phyloP scores from a whole-genome alignment of 306 rosid species.

The Cyclanthera cordifolia region DNA sequence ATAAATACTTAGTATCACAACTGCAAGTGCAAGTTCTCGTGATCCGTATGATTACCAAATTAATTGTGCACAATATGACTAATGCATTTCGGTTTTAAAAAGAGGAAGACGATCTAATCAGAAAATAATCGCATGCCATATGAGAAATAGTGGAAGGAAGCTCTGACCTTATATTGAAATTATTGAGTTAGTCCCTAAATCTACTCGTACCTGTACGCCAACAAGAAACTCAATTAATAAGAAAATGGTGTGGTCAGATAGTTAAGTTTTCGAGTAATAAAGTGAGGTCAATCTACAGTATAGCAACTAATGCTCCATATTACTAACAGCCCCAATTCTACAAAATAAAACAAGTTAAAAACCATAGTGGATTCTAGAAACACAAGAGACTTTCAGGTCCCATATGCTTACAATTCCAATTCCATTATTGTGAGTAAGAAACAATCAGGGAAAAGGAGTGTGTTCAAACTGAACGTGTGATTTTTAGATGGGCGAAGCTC shows the following conservation, averaged over 20 bases:
- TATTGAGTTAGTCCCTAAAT: constrained; percentile 1
- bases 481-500: not conserved
- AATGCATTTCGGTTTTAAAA: too few species aligned
- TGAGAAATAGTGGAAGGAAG: not conserved
- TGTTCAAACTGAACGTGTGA: not conserved
- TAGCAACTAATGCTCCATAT: not conserved
- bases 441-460: not conserved
- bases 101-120: too few species aligned
- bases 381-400: not conserved
- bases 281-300: not conserved
- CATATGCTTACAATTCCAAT: not conserved
- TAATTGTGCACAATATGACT: too few species aligned
- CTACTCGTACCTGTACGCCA: not conserved
- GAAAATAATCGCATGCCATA: not conserved
- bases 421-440: not conserved
- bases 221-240: not conserved
- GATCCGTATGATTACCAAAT: too few species aligned
- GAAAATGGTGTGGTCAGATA: not conserved
- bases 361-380: not conserved
- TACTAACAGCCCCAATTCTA: not conserved
- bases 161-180: constrained; percentile 12
- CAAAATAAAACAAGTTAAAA: not conserved
- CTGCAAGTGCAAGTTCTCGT: not conserved
- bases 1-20: not conserved
- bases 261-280: too few species aligned